A percentile compares a stretch with the other conserved stretches of the same genome.
Evolutionary conservation across 169 alveolate genomes (phyloP).

Genomic region (Cryptosporidium sp.): DNA sequence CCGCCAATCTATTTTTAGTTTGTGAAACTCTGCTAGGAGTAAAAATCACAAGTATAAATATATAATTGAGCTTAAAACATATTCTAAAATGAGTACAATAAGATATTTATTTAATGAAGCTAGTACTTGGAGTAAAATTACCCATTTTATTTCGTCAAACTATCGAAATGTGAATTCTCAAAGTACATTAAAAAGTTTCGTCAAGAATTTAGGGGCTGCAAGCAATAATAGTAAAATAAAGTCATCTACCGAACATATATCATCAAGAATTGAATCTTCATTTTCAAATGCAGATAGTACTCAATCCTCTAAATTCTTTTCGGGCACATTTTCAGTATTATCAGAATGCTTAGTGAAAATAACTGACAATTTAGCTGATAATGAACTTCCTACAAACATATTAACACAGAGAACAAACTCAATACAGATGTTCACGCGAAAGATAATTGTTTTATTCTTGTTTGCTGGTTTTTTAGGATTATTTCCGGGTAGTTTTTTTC

Average conservation of each 20-base stretch:
- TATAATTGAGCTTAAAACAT: too few species aligned
- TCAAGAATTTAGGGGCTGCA: not conserved
- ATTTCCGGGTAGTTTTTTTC: not conserved
- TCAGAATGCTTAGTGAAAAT: not conserved
- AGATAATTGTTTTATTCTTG: not conserved
- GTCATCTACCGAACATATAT: not conserved
- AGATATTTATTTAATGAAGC: not conserved
- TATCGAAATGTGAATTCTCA: not conserved
- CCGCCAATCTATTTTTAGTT: slow-evolving; percentile 4
- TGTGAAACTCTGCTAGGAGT: too few species aligned
- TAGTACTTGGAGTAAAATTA: not conserved
- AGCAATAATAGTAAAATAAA: not conserved
- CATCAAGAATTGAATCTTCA: not conserved
- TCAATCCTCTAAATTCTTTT: slow-evolving; percentile 2
- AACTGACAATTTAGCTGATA: not conserved
- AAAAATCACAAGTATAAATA: too few species aligned
- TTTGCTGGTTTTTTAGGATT: slow-evolving; percentile 47
- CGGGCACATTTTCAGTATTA: not conserved
- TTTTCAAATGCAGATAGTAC: not conserved
- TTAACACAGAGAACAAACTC: slow-evolving; percentile 8
- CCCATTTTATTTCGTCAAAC: not conserved
- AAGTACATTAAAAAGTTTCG: not conserved
- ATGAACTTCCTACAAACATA: not conserved
- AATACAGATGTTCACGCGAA: slow-evolving; percentile 1
- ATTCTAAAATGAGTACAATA: not conserved